phyloP scores from a whole-genome alignment of 1,284 basidiomycete genomes.

The Papiliotrema terrestris region DNA sequence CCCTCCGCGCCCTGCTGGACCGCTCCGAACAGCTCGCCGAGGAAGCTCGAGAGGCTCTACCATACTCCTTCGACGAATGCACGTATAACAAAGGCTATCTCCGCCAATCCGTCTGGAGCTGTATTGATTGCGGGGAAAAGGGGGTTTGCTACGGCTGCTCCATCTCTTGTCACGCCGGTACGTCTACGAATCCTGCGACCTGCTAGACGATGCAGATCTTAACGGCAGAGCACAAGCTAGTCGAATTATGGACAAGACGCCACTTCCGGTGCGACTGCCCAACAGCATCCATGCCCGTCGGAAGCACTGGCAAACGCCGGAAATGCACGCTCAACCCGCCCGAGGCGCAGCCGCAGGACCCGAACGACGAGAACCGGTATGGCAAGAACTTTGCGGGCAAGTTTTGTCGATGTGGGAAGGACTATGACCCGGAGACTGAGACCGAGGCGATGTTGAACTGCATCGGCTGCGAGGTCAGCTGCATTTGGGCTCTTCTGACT shows the following conservation, averaged over 20 bases:
- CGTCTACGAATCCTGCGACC: slow-evolving; percentile 3
- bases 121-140: slow-evolving; percentile 34
- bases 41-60: slow-evolving; percentile 43
- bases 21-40: slow-evolving; percentile 35
- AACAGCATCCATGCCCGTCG: slow-evolving; percentile 24
- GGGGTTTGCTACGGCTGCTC: slow-evolving; percentile 49
- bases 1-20: slow-evolving; percentile 38
- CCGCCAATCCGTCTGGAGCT: slow-evolving; percentile 45
- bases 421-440: slow-evolving; percentile 47
- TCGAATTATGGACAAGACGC: slow-evolving; percentile 46
- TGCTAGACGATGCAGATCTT: background rate
- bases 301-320: slow-evolving; percentile 7
- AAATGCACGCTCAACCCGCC: slow-evolving; percentile 35
- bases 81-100: slow-evolving; percentile 39
- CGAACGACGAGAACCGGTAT: slow-evolving; percentile 40
- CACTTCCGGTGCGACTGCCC: slow-evolving; percentile 49
- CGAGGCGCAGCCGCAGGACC: slow-evolving; percentile 26
- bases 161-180: slow-evolving; percentile 47
- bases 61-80: slow-evolving; percentile 46
- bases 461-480: slow-evolving; percentile 45
- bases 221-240: slow-evolving; percentile 42
- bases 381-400: slow-evolving; percentile 38
- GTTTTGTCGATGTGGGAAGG: slow-evolving; percentile 47
- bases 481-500: background rate
- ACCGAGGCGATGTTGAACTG: slow-evolving; percentile 47